phyloP scores from a whole-genome alignment of 108 stramenopile species.

The Pseudonitzschia delicatissima region DNA sequence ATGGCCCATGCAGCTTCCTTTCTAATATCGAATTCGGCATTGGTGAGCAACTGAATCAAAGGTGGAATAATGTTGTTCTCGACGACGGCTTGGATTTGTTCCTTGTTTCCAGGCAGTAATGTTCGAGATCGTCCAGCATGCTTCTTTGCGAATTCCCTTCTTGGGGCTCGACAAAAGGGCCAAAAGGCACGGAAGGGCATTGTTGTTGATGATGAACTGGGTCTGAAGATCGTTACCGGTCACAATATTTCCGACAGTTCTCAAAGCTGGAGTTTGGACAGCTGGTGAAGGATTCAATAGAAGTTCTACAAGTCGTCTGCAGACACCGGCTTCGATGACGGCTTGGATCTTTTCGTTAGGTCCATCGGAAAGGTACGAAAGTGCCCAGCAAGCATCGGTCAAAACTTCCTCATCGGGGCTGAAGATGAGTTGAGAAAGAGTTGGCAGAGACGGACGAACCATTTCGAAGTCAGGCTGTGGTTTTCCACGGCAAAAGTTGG shows the following conservation, averaged over 20 bases:
- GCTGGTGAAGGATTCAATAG: constrained; percentile 88
- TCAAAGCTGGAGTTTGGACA: constrained; percentile 96
- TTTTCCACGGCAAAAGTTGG: constrained; percentile 99
- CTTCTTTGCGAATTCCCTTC: constrained; percentile 98
- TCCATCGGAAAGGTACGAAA: constrained; percentile 94
- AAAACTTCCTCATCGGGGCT: constrained; percentile 96
- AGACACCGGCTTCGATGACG: constrained; percentile 97
- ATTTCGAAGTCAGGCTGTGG: constrained; percentile 96
- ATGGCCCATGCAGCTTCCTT: constrained; percentile 99
- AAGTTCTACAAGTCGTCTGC: constrained; percentile 92
- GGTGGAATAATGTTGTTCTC: constrained; percentile 94
- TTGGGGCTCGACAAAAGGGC: constrained; percentile 90
- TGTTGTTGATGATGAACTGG: constrained; percentile 94
- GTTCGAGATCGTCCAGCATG: constrained; percentile 99
- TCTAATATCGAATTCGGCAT: constrained; percentile 98
- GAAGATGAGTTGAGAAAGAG: constrained; percentile 92
- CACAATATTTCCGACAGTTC: constrained; percentile 98
- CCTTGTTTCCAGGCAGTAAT: constrained; percentile 98
- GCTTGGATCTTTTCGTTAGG: constrained; percentile 98
- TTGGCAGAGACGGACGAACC: constrained; percentile 88
- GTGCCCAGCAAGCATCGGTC: constrained; percentile 99
- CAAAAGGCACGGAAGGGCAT: constrained; percentile 91
- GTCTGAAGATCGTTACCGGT: constrained; percentile 96
- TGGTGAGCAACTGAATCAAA: constrained; percentile 86
- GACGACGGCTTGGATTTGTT: constrained; percentile 97